Conservation (phyloP, 2,329 filamentous ascomycete species). For the Huntiella bhutanensis region DNA sequence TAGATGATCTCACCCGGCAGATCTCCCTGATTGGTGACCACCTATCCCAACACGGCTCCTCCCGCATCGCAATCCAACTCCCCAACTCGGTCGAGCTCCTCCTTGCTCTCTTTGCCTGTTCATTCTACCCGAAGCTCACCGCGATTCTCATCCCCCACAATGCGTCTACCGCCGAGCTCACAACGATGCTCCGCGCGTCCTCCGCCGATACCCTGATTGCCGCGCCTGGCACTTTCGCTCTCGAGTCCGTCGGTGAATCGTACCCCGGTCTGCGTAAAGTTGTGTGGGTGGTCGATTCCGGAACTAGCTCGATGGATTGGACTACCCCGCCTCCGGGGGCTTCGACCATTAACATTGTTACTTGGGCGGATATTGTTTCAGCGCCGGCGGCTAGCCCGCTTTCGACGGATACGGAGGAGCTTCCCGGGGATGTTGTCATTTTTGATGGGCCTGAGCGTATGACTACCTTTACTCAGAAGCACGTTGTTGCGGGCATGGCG, state of each 20-base stretch:
- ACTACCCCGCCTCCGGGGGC: conserved; percentile 66
- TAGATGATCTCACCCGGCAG: conserved; percentile 58
- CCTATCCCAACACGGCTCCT: conserved; percentile 49
- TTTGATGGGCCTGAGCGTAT: conserved; percentile 57
- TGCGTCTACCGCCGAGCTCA: conserved; percentile 47
- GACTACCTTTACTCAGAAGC: conserved; percentile 62
- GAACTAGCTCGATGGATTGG: conserved; percentile 88
- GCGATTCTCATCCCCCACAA: conserved; percentile 75
- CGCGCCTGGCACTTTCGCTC: conserved; percentile 68
- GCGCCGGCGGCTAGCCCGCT: conserved; percentile 34
- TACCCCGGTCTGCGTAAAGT: conserved; percentile 57
- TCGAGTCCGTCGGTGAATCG: conserved; percentile 49
- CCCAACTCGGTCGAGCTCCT: conserved; percentile 87
- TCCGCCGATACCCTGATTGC: conserved; percentile 69
- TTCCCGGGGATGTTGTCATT: conserved; percentile 38
- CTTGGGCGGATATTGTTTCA: conserved; percentile 74
- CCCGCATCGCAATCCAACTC: conserved; percentile 71
- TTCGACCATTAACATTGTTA: conserved; percentile 61
- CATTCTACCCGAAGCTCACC: conserved; percentile 65
- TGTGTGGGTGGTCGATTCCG: conserved; percentile 83
- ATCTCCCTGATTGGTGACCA: conserved; percentile 75
- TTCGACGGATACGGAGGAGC: conserved; percentile 37
- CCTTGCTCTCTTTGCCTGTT: conserved; percentile 63
- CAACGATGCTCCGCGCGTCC: conserved; percentile 52
- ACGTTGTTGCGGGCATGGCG: conserved; percentile 73